Base-by-base conservation (phyloP, 371 early-diverging fungal species). In the Neoconidiobolus thromboides region DNA sequence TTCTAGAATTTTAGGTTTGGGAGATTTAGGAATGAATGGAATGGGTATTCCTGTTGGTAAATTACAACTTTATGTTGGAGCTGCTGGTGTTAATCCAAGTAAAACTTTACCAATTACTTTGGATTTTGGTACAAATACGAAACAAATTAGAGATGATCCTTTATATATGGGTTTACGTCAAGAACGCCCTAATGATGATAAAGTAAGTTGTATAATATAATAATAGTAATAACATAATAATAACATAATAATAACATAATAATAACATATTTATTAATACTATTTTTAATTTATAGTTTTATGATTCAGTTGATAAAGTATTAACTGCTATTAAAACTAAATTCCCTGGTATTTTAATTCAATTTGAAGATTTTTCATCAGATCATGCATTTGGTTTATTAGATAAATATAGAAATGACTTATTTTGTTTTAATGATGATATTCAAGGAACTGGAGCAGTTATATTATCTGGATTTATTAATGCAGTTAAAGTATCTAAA, bases 11-110 rank as follows among this genome's bases (percentile, higher is more conserved):
- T 78, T 93, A 41, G 94, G 94, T 9, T 73, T 93, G 9, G 94
- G 94, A 14, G 93, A 93, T 68, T 74, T 90, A 55, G 93, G 93
- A 62, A 74, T 91, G 36, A 85, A 83, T 62, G 94, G 94, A 14
- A 86, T 91, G 80, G 91, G 87, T 37, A 93, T 93, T 63, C 87
- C 91, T 7, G 80, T 91, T 40, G 93, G 92, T 48, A 93, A 92
- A 69, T 80, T 92, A 1, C 90, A 89, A 62, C 76, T 92, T 2
- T 89, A 92, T 62, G 82, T 87, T 5, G 94, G 87, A 26, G 88
- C 84, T 48, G 94, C 87, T 14, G 94, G 94, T 51, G 77, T 93
- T 41, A 80, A 90, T 65, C 94, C 93, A 36, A 68, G 80, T 38
- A 73, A 79, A n/a, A 86, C 87, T 2, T 71, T 93, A 43, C 93